Percentiles rank a stretch among this genome's conserved stretches.
Evolutionary conservation across 31 red algal genomes (phyloP).

Genomic region (Asparagopsis taxiformis): DNA sequence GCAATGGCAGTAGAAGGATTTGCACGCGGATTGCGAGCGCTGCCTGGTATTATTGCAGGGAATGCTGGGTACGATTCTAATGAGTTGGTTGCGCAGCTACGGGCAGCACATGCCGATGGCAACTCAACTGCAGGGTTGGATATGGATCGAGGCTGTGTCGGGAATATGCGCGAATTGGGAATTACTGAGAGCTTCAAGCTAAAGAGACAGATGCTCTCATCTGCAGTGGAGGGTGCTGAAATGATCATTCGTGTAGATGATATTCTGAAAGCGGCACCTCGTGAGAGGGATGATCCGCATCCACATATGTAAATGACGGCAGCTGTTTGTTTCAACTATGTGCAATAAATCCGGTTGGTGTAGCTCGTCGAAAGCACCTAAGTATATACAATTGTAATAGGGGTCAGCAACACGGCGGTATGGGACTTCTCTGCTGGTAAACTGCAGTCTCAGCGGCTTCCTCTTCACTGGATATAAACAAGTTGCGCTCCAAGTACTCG

Average conservation of each 20-base stretch:
- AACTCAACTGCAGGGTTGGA: constrained; percentile 70
- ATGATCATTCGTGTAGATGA: constrained; percentile 99
- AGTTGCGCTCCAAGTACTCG: constrained; percentile 72
- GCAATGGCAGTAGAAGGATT: constrained; percentile 89
- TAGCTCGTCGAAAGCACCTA: too few species aligned
- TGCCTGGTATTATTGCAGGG: constrained; percentile 92
- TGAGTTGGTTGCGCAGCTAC: constrained; percentile 82
- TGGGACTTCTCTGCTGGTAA: constrained; percentile 32
- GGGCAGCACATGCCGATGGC: constrained; percentile 86
- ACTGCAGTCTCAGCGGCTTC: constrained; percentile 13
- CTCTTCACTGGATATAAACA: constrained; percentile 9
- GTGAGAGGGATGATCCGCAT: constrained; percentile 71
- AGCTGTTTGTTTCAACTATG: too few species aligned
- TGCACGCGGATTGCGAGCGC: constrained; percentile 79
- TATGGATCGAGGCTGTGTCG: constrained; percentile 75
- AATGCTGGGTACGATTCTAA: constrained; percentile 92
- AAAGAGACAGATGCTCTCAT: constrained; percentile 89
- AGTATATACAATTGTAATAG: not conserved
- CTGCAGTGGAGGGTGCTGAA: constrained; percentile 94
- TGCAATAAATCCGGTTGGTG: too few species aligned
- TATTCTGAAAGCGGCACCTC: constrained; percentile 90
- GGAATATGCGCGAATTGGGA: constrained; percentile 72
- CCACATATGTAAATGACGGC: constrained; percentile 86
- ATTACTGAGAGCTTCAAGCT: constrained; percentile 95
- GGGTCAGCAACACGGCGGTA: constrained; percentile 40